Evolutionary conservation across 1,284 basidiomycete species (phyloP).

Genomic region (Ceratobasidium sp.): DNA sequence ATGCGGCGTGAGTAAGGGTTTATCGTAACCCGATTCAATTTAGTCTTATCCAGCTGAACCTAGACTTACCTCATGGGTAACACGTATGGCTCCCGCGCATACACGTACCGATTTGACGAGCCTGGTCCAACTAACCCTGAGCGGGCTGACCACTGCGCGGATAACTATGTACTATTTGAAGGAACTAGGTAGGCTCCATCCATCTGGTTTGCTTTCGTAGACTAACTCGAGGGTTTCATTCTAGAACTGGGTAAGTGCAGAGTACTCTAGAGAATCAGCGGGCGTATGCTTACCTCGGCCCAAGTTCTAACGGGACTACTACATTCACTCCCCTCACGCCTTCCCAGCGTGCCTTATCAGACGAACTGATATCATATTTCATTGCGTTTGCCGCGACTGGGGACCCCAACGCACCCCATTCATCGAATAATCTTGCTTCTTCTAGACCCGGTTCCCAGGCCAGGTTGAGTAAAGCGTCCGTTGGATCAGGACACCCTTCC

Average conservation of each 20-base stretch:
- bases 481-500: background rate
- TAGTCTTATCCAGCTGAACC: background rate
- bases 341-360: conserved; percentile 21
- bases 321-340: conserved; percentile 31
- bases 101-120: conserved; percentile 34
- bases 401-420: conserved; percentile 1
- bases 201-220: background rate
- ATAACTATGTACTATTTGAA: conserved; percentile 31
- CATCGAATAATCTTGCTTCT: background rate
- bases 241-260: conserved; percentile 16
- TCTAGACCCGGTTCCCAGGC: too few species aligned
- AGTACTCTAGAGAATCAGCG: background rate
- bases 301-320: conserved; percentile 22
- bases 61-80: conserved; percentile 3
- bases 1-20: conserved; percentile 11
- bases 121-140: conserved; percentile 17
- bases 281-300: background rate
- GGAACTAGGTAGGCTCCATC: conserved; percentile 18
- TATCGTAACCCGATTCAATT: background rate
- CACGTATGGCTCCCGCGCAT: conserved; percentile 13
- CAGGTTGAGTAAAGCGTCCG: too few species aligned
- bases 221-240: background rate
- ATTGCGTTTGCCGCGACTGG: conserved; percentile 27
- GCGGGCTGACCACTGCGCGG: conserved; percentile 16
- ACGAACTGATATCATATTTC: conserved; percentile 22